Evolutionary conservation across 1,139 yeast genomes (phyloP).

Genomic region (Lodderomyces beijingensis): DNA sequence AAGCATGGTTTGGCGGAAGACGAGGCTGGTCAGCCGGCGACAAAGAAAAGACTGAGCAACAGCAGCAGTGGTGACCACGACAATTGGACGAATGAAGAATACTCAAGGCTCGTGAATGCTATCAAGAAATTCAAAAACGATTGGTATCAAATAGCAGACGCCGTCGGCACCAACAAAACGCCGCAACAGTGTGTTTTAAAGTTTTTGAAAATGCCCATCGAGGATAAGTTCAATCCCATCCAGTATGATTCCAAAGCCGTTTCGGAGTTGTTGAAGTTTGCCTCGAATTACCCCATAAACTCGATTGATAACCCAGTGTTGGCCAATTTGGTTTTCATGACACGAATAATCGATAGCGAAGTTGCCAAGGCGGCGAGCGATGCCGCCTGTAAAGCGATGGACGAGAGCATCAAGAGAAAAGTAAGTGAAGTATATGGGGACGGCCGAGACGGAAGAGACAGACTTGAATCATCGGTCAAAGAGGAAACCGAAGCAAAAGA

Average conservation of each 20-base stretch:
- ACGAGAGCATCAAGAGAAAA: conserved; percentile 41
- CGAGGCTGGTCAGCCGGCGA: conserved; percentile 3
- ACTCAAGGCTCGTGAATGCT: conserved; percentile 56
- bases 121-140: conserved; percentile 56
- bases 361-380: conserved; percentile 79
- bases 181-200: conserved; percentile 80
- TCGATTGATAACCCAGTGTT: conserved; percentile 89
- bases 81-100: conserved; percentile 65
- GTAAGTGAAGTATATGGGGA: conserved; percentile 22
- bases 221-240: conserved; percentile 61
- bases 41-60: conserved; percentile 4
- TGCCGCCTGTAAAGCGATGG: conserved; percentile 57
- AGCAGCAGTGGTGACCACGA: conserved; percentile 33
- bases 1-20: conserved; percentile 6
- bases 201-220: conserved; percentile 78
- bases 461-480: conserved; percentile 3
- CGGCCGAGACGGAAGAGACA: conserved; percentile 16
- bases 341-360: conserved; percentile 82
- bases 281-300: conserved; percentile 79
- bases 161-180: conserved; percentile 54
- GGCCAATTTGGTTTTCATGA: conserved; percentile 82
- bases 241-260: conserved; percentile 44
- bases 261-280: conserved; percentile 64
- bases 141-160: conserved; percentile 73
- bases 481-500: conserved; percentile 22